Evolutionary conservation across 2,329 filamentous ascomycete genomes (phyloP), one percentile per base, ranked within the genome.

Genomic region (Magnaporthiopsis rhizophila): DNA sequence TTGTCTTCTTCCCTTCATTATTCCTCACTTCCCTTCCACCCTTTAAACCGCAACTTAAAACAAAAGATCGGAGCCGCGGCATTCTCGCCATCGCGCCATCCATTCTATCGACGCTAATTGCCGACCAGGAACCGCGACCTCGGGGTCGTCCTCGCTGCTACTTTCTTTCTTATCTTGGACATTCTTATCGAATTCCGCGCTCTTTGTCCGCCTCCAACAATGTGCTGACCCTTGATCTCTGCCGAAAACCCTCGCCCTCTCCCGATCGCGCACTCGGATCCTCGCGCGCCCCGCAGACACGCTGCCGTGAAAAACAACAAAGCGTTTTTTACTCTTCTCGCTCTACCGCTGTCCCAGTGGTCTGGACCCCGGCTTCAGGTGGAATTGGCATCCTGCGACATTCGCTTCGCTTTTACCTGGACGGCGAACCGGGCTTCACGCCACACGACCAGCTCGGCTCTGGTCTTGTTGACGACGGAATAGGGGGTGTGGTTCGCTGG

Each of bases 381-480:
- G 45, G 45, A 53, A 53, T 53, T 53, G 45, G 45, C 45, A 53
- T 53, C n/a, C n/a, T n/a, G 18, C 45, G 45, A 53, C 45, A n/a
- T 53, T 53, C 45, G 45, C 45, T 53, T 53, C 21, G n/a, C 45
- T 11, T 53, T 53, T 24, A 24, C 45, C 21, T 53, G 45, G 38
- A 21, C 15, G 15, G 38, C 15, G 15, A 21, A 21, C 38, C 38
- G 21, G 38, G 13, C 38, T 45, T 3, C 21, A 8, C 45, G 45
- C 45, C 45, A 53, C 69, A 71, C 71, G 61, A 58, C 56, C 61
- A 58, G 45, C 61, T 18, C 61, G 61, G 61, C 21, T 53, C 45
- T 53, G 45, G 21, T 56, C 61, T 58, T 45, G 61, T 62, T 36
- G 61, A 32, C 56, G 45, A 26, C 21, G 36, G 15, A 45, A 45